A percentile compares a stretch with the other conserved stretches of the same genome.
These are phyloP conservation scores for Magnolia officinalis DNA, from an alignment of 164 flowering plant genomes.

Conservation along the genomic window DNA sequence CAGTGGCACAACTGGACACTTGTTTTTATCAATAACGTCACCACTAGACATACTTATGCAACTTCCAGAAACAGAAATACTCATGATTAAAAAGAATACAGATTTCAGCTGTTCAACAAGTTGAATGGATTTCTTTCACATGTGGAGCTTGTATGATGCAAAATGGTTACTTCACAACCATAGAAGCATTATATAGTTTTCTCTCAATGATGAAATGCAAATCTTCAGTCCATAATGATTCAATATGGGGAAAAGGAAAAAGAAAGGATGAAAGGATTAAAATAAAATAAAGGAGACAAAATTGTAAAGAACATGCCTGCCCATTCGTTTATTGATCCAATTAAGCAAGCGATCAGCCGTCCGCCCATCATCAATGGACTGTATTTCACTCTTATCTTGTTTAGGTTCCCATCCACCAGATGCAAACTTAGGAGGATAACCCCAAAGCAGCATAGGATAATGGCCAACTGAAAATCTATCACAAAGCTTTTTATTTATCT, in stretches of 20 bases:
- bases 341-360: conserved; percentile 85
- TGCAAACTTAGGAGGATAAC: conserved; percentile 66
- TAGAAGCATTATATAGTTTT: not conserved
- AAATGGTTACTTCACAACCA: not conserved
- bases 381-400: conserved; percentile 50
- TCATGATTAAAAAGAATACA: no score
- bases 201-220: not conserved
- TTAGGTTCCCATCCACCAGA: conserved; percentile 58
- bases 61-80: not conserved
- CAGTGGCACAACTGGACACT: not conserved
- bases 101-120: not conserved
- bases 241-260: not conserved
- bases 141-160: not conserved
- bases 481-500: conserved; percentile 89
- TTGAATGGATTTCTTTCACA: not conserved
- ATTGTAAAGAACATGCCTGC: conserved; percentile 47
- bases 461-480: conserved; percentile 76
- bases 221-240: not conserved
- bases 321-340: conserved; percentile 81
- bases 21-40: no score
- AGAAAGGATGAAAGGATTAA: no score
- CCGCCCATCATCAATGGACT: conserved; percentile 57
- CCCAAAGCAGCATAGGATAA: conserved; percentile 96
- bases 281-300: not conserved
- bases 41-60: not conserved